Evolutionary conservation across 441 rosid genomes (phyloP).

Genomic region (Flueggea neowawraea): DNA sequence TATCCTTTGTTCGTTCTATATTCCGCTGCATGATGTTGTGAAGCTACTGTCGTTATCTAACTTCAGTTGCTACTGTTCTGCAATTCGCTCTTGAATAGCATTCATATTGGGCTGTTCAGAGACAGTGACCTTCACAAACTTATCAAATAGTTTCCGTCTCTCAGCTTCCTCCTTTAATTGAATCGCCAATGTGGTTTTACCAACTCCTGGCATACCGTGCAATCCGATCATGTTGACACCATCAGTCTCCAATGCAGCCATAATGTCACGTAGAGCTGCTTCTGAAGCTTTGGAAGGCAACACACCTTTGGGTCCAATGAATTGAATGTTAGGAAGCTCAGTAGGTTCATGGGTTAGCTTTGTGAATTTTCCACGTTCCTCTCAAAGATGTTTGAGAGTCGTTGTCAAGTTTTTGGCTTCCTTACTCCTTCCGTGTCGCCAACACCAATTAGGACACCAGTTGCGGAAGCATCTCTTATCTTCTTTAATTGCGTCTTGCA

Average conservation of each 20-base stretch:
- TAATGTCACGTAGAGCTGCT: not conserved
- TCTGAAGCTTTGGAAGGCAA: not conserved
- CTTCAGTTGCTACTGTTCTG: not conserved
- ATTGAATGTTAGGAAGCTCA: not conserved
- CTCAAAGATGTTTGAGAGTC: too few relatives aligned
- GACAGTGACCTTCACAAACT: not conserved
- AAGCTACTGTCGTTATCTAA: not conserved
- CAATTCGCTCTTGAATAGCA: not conserved
- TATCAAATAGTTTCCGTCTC: slow-evolving; percentile 3
- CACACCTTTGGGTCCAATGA: not conserved
- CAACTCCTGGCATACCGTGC: slow-evolving; percentile 21
- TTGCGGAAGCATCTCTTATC: not conserved
- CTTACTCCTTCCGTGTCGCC: slow-evolving; percentile 5
- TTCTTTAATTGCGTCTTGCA: not conserved
- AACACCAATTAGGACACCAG: not conserved
- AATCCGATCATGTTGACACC: slow-evolving; percentile 16
- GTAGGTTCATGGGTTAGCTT: not conserved
- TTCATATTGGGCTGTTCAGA: not conserved
- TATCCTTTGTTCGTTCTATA: too few relatives aligned
- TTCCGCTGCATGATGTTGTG: not conserved
- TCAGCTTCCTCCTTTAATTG: not conserved
- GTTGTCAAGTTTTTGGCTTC: not conserved
- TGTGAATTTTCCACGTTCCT: not conserved
- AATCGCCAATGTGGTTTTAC: slow-evolving; percentile 24
- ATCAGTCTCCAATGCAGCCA: slow-evolving; percentile 6